phyloP scores from a whole-genome alignment of 2,329 filamentous ascomycete genomes.

The Pseudogymnoascus sp. region DNA sequence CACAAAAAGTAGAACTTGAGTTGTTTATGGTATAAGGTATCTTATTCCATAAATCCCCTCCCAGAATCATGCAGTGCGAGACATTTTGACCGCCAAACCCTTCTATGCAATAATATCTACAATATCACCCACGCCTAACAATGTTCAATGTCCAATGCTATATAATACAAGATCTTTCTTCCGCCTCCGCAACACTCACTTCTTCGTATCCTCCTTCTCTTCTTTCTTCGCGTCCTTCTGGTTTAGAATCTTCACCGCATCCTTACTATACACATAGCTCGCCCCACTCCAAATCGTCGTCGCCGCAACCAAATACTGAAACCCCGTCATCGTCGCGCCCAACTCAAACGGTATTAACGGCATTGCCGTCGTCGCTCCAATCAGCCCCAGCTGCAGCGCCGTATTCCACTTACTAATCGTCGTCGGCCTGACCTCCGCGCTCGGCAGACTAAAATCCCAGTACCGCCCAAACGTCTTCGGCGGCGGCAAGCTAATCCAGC shows the following conservation, averaged over 20 bases:
- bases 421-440: constrained; percentile 75
- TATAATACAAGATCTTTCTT: neutral
- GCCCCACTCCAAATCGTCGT: constrained; percentile 92
- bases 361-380: constrained; percentile 74
- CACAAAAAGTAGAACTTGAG: neutral
- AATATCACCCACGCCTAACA: neutral
- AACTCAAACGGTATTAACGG: constrained; percentile 61
- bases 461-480: constrained; percentile 89
- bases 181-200: neutral
- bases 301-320: constrained; percentile 74
- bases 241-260: constrained; percentile 78
- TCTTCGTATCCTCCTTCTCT: constrained; percentile 2
- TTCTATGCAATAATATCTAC: neutral
- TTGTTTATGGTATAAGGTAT: neutral
- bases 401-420: constrained; percentile 90
- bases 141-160: neutral
- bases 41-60: neutral
- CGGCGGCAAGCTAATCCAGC: constrained; percentile 86
- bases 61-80: neutral
- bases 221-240: constrained; percentile 20
- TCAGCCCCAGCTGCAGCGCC: constrained; percentile 76
- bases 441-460: constrained; percentile 94
- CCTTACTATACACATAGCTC: constrained; percentile 84
- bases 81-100: neutral
- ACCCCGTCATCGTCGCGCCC: constrained; percentile 44